Evolutionary conservation across 768 basidiomycete species (phyloP).

Genomic region (Mycena albidolilacea): DNA sequence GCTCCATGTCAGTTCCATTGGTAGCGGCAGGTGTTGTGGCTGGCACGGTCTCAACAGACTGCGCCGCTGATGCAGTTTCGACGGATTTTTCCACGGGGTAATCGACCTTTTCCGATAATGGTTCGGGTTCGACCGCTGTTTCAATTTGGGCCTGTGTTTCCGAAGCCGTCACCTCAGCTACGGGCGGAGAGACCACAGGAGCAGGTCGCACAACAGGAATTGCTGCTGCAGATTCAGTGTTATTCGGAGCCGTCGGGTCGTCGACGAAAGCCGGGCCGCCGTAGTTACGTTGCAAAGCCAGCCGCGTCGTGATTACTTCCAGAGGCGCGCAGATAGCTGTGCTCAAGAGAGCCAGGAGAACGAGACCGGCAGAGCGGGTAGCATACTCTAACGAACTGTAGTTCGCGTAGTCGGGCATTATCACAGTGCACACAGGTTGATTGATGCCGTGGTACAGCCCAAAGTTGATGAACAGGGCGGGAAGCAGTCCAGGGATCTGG

Average conservation of each 20-base stretch:
- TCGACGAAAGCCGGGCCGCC: conserved; percentile 9
- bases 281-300: conserved; percentile 43
- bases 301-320: conserved; percentile 46
- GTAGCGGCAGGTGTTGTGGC: not conserved
- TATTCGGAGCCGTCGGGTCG: conserved; percentile 4
- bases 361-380: conserved; percentile 6
- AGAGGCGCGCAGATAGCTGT: conserved; percentile 44
- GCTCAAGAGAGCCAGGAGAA: conserved; percentile 30
- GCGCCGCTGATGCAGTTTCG: not conserved
- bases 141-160: not conserved
- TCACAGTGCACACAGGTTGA: conserved; percentile 47
- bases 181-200: not conserved
- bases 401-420: conserved; percentile 9
- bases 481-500: conserved; percentile 67
- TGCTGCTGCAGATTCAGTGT: not conserved
- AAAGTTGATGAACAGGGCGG: conserved; percentile 60
- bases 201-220: not conserved
- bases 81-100: conserved; percentile 10
- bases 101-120: conserved; percentile 1
- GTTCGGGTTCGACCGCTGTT: not conserved
- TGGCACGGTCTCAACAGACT: not conserved
- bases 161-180: not conserved
- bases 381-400: not conserved
- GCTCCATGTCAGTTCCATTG: conserved; percentile 16
- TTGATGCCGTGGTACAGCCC: conserved; percentile 40